These are phyloP conservation scores for Plantago major DNA, from an alignment of 257 asterid species.

Conservation along the genomic window DNA sequence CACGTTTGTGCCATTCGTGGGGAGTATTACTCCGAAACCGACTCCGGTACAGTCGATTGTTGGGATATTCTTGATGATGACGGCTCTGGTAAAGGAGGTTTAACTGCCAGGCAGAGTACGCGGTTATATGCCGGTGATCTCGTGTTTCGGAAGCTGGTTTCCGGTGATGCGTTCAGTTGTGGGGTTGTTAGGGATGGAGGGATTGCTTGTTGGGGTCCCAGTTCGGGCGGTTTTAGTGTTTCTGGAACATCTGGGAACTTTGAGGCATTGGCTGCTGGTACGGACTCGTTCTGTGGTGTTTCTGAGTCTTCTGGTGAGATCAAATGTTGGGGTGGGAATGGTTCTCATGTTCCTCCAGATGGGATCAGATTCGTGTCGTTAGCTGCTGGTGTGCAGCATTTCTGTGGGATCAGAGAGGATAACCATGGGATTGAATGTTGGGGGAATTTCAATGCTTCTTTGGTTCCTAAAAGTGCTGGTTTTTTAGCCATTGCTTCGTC, in stretches of 20 bases:
- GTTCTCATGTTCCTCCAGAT: constrained; percentile 37
- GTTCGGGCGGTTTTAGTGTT: constrained; percentile 38
- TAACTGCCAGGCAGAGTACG: constrained; percentile 40
- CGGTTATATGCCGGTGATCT: constrained; percentile 35
- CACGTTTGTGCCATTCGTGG: constrained; percentile 89
- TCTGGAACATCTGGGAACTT: constrained; percentile 32
- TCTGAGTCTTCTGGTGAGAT: constrained; percentile 47
- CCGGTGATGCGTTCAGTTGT: constrained; percentile 86
- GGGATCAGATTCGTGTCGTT: constrained; percentile 58
- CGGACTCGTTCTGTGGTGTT: constrained; percentile 64
- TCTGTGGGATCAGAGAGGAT: constrained; percentile 83
- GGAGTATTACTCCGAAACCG: constrained; percentile 50
- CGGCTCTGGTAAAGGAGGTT: constrained; percentile 22
- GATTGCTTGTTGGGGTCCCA: constrained; percentile 77
- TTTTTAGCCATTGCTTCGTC: constrained; percentile 82
- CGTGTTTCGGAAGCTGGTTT: constrained; percentile 50
- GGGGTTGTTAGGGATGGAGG: constrained; percentile 59
- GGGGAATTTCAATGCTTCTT: constrained; percentile 69
- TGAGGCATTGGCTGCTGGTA: constrained; percentile 47
- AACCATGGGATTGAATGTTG: constrained; percentile 79
- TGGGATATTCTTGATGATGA: constrained; percentile 61
- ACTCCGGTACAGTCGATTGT: constrained; percentile 65
- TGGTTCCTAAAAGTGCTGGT: constrained; percentile 75
- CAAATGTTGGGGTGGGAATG: constrained; percentile 68
- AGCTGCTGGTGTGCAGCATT: constrained; percentile 70